Percentiles rank a stretch among this genome's conserved stretches.
phyloP scores from a whole-genome alignment of 805 yeast species.

The Saitoella complicata region DNA sequence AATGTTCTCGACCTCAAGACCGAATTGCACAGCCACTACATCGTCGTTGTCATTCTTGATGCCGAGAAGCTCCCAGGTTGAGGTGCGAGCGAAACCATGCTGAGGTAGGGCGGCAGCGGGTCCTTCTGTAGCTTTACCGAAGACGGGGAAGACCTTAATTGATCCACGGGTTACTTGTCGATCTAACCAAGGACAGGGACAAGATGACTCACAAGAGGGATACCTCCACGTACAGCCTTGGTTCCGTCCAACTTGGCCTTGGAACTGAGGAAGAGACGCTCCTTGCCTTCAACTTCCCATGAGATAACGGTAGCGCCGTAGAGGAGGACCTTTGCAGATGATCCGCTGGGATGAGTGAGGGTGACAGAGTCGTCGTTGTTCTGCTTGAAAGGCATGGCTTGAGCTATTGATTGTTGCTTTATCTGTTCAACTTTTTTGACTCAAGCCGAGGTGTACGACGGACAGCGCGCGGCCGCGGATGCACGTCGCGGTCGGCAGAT shows the following conservation, averaged over 20 bases:
- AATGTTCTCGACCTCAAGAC: constrained; percentile 72
- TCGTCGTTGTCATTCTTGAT: constrained; percentile 37
- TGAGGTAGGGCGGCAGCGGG: constrained; percentile 61
- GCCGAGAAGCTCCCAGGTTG: constrained; percentile 88
- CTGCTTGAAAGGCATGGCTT: constrained; percentile 47
- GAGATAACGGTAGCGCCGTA: constrained; percentile 82
- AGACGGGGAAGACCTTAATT: constrained; percentile 14
- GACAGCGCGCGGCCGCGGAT: too few species aligned
- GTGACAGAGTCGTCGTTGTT: constrained; percentile 41
- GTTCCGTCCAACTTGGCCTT: constrained; percentile 68
- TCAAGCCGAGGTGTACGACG: too few species aligned
- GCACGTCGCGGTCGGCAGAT: too few species aligned
- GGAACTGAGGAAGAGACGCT: constrained; percentile 58
- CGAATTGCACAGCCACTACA: constrained; percentile 78
- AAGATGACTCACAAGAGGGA: constrained; percentile 86
- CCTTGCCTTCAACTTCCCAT: constrained; percentile 58
- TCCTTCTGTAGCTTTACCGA: constrained; percentile 52
- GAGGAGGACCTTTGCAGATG: constrained; percentile 53
- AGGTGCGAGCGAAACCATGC: constrained; percentile 89
- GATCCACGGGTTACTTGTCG: not conserved
- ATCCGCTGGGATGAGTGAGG: constrained; percentile 36
- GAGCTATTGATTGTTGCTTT: too few species aligned
- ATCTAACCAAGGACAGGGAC: not conserved
- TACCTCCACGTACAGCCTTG: constrained; percentile 93
- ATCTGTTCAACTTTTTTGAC: too few species aligned